Percentiles rank a stretch among this genome's conserved stretches.
Evolutionary conservation across 2,329 filamentous ascomycete species (phyloP).

Genomic region (Neoascochyta sp.): DNA sequence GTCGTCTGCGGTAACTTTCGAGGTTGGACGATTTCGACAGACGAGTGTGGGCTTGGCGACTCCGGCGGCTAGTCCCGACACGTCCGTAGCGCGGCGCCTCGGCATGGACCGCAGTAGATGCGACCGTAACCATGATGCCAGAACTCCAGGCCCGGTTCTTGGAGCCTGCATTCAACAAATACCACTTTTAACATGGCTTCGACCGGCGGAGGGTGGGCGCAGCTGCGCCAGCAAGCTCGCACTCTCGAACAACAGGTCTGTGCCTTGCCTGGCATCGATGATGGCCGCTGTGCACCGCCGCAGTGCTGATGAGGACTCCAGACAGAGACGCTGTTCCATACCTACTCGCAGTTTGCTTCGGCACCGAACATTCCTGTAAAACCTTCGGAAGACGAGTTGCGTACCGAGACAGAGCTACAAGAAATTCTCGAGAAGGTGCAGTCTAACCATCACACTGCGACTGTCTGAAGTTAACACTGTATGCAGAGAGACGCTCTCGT

Average conservation of each 20-base stretch:
- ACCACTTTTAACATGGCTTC: constrained; percentile 32
- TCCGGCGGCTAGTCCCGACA: constrained; percentile 2
- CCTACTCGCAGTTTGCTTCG: constrained; percentile 86
- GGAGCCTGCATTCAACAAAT: too few species aligned
- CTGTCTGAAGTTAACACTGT: constrained; percentile 4
- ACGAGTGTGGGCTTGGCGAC: constrained; percentile 22
- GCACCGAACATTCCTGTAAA: constrained; percentile 75
- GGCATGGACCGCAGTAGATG: too few species aligned
- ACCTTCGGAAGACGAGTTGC: constrained; percentile 77
- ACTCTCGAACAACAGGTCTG: constrained; percentile 83
- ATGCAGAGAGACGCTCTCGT: constrained; percentile 75
- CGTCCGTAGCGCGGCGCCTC: constrained; percentile 4
- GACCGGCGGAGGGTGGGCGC: constrained; percentile 67
- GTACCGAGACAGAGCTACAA: constrained; percentile 75
- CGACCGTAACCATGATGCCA: constrained; percentile 19
- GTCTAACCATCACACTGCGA: constrained; percentile 5
- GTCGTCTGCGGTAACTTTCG: constrained; percentile 31
- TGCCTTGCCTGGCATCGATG: too few species aligned
- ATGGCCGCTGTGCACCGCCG: constrained; percentile 4
- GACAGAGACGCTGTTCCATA: constrained; percentile 80
- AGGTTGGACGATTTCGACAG: constrained; percentile 18
- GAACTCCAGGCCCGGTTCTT: too few species aligned
- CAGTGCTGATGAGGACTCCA: constrained; percentile 42
- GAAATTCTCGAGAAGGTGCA: constrained; percentile 77
- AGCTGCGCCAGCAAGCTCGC: constrained; percentile 88